These are phyloP conservation scores for Coemansia aciculifera DNA, from an alignment of 192 early-diverging fungal species.

Conservation along the genomic window DNA sequence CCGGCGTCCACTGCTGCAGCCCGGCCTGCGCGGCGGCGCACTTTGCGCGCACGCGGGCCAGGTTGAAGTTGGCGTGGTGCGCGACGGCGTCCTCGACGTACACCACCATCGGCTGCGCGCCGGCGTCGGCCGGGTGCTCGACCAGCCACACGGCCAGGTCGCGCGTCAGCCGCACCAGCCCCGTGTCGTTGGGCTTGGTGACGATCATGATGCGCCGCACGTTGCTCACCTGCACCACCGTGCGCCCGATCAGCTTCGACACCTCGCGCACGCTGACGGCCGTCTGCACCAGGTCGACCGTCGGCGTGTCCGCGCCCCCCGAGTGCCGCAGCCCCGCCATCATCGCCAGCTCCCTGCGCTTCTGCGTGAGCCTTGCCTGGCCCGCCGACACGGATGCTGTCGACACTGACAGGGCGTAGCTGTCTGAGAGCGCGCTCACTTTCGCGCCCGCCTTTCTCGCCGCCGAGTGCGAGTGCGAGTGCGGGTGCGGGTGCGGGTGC, in stretches of 20 bases:
- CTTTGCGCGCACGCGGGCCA: slow-evolving; percentile 50
- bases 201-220: slow-evolving; percentile 69
- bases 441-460: background rate
- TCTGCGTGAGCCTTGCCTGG: slow-evolving; percentile 23
- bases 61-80: slow-evolving; percentile 59
- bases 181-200: slow-evolving; percentile 71
- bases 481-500: too few relatives aligned
- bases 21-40: slow-evolving; percentile 49
- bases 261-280: slow-evolving; percentile 70
- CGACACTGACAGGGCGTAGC: background rate
- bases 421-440: background rate
- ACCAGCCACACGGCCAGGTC: slow-evolving; percentile 71
- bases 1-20: slow-evolving; percentile 73
- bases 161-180: slow-evolving; percentile 66
- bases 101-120: slow-evolving; percentile 29
- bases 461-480: background rate
- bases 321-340: slow-evolving; percentile 34
- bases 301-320: slow-evolving; percentile 51
- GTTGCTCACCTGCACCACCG: slow-evolving; percentile 50
- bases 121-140: slow-evolving; percentile 17
- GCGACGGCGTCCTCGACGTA: slow-evolving; percentile 69
- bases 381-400: slow-evolving; percentile 4
- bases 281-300: slow-evolving; percentile 62
- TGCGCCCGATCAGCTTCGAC: slow-evolving; percentile 68
- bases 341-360: slow-evolving; percentile 37